phyloP scores from a whole-genome alignment of 176 grass and related monocot species.

The maize (Zea mays) region Zm-B73-REFERENCE-NAM-5.0 NC_050102.1:163355001-163355500 shows the following conservation, averaged over 20 bases:
- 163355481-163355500: neutral
- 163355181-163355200: neutral
- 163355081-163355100: neutral
- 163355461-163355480: slow-evolving; percentile 40
- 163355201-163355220: neutral
- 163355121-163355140: neutral
- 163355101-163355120: neutral
- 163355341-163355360: neutral
- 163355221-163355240: too few species aligned
- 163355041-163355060: neutral
- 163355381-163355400: neutral
- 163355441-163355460: slow-evolving; percentile 20
- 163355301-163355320: slow-evolving; percentile 72
- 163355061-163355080: neutral
- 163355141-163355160: neutral
- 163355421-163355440: neutral
- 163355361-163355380: slow-evolving; percentile 23
- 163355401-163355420: neutral
- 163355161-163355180: neutral
- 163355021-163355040: neutral
- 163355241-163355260: slow-evolving; percentile 50
- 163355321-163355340: slow-evolving; percentile 50
- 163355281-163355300: slow-evolving; percentile 52
- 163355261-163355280: slow-evolving; percentile 23
- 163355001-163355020: neutral